A percentile compares a stretch with the other conserved stretches of the same genome.
Evolutionary conservation across 257 asterid genomes (phyloP).

Genomic region (Solanum sitiens): DNA sequence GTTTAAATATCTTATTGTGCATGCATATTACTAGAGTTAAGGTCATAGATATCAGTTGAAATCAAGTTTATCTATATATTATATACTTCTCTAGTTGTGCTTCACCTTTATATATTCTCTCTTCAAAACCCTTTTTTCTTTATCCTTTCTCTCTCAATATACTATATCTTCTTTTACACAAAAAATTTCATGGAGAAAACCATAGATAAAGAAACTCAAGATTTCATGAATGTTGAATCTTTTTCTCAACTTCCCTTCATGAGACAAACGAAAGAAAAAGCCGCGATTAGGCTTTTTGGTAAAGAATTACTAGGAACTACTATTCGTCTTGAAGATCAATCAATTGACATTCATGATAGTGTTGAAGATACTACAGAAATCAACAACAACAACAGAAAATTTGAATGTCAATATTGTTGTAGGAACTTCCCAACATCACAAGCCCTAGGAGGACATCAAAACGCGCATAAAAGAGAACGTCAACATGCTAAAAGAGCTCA

Average conservation of each 20-base stretch:
- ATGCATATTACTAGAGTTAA: neutral
- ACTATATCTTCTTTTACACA: neutral
- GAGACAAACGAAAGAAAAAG: constrained; percentile 46
- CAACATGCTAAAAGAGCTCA: neutral
- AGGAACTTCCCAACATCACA: constrained; percentile 3
- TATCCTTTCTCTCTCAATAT: neutral
- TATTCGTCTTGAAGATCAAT: neutral
- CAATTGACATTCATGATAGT: neutral
- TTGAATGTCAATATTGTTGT: neutral
- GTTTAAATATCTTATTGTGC: too few relatives aligned
- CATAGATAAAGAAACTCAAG: constrained; percentile 46
- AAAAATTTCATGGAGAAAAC: constrained; percentile 38
- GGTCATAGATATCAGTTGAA: neutral
- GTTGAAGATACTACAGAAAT: neutral
- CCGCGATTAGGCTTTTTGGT: constrained; percentile 64
- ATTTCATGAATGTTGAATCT: constrained; percentile 78
- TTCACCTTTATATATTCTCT: neutral
- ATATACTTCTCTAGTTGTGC: neutral
- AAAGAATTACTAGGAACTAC: constrained; percentile 45
- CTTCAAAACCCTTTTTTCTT: neutral
- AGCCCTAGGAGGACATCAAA: constrained; percentile 7
- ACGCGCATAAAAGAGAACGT: constrained; percentile 1
- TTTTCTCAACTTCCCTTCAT: constrained; percentile 86
- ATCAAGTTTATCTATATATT: neutral
- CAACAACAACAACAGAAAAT: neutral